Conservation (phyloP, 192 early-diverging fungal species). For the Gamsiella multidivaricata region DNA sequence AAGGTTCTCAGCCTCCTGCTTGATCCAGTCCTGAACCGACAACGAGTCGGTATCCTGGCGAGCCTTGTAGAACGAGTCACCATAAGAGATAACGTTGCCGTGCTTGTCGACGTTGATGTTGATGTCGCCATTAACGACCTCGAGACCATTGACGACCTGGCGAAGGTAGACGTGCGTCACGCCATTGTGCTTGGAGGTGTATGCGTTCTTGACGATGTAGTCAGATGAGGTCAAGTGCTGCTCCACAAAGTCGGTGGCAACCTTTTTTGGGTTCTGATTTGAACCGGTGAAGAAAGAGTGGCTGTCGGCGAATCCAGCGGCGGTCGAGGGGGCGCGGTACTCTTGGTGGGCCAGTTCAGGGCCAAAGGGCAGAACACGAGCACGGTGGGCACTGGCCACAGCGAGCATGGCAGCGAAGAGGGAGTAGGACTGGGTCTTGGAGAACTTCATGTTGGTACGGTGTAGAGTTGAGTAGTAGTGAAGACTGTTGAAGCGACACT, state of each 20-base stretch:
- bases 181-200: constrained; percentile 75
- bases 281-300: constrained; percentile 27
- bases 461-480: neutral
- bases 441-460: constrained; percentile 29
- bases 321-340: constrained; percentile 7
- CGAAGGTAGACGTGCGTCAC: constrained; percentile 89
- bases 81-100: constrained; percentile 78
- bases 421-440: constrained; percentile 39
- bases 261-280: constrained; percentile 39
- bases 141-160: constrained; percentile 75
- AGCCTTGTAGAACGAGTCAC: constrained; percentile 71
- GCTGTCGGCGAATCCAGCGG: neutral
- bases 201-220: constrained; percentile 73
- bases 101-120: constrained; percentile 80
- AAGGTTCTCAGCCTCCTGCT: constrained; percentile 24
- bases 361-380: constrained; percentile 49
- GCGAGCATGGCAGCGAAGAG: constrained; percentile 41
- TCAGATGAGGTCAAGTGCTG: constrained; percentile 53
- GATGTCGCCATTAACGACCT: constrained; percentile 85
- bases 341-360: constrained; percentile 50
- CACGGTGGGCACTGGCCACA: constrained; percentile 34
- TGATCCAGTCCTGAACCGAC: constrained; percentile 63
- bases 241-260: constrained; percentile 62
- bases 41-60: constrained; percentile 36
- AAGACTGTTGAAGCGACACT: too few species aligned